Conservation (phyloP, 139 green algal genomes). For the Chlorella sorokiniana region DNA sequence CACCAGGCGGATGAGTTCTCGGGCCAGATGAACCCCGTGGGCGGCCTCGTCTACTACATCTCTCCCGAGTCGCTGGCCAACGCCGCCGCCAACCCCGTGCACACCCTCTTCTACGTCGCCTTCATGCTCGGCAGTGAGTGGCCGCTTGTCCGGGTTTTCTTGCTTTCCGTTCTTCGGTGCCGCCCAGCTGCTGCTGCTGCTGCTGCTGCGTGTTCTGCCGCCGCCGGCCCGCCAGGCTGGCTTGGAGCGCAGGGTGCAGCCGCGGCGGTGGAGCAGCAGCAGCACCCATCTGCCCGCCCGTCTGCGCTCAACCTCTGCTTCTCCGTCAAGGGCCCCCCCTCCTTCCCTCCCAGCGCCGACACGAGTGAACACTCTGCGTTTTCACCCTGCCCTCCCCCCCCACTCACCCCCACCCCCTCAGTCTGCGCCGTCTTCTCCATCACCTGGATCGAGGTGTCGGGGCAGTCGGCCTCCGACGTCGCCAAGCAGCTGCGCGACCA, state of each 20-base stretch:
- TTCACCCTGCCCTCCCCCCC: background rate
- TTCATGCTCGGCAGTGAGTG: slow-evolving; percentile 90
- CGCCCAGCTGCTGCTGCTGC: background rate
- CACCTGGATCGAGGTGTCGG: slow-evolving; percentile 99
- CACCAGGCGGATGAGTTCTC: slow-evolving; percentile 64
- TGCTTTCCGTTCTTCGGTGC: background rate
- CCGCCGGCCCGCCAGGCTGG: no score
- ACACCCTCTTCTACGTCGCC: slow-evolving; percentile 96
- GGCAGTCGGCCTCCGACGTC: slow-evolving; percentile 91
- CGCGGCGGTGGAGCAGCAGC: no score
- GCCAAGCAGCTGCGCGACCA: slow-evolving; percentile 98
- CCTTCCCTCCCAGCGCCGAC: no score
- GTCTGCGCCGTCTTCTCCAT: slow-evolving; percentile 99
- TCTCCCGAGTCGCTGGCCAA: slow-evolving; percentile 83
- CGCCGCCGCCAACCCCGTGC: slow-evolving; percentile 91
- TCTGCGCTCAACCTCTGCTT: no score
- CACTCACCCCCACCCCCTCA: slow-evolving; percentile 21
- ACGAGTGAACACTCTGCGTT: background rate
- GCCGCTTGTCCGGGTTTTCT: no score
- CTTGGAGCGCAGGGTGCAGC: no score
- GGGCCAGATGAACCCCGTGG: slow-evolving; percentile 88
- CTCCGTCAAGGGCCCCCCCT: no score
- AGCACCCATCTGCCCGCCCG: no score
- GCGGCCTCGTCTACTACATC: slow-evolving; percentile 99
- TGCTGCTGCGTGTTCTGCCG: no score